These are phyloP conservation scores for Scleroderma bovista DNA, from an alignment of 768 basidiomycete species.

Conservation along the genomic window DNA sequence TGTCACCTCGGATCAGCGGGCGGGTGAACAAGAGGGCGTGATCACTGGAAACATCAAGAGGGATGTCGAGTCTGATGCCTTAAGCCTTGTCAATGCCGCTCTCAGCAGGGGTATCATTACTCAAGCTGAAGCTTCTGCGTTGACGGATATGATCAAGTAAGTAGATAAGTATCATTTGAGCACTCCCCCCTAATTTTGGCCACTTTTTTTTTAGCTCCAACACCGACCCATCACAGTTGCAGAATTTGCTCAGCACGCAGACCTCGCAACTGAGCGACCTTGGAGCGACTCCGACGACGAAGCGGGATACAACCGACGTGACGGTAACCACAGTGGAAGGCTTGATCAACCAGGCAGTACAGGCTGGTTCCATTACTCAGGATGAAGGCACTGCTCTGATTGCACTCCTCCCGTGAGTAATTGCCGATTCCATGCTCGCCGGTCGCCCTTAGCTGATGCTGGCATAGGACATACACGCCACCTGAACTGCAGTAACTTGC, in stretches of 20 bases:
- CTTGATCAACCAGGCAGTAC: slow-evolving; percentile 1
- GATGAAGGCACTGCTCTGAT: not conserved
- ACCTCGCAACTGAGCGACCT: not conserved
- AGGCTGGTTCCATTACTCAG: slow-evolving; percentile 1
- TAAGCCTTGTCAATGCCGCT: slow-evolving; percentile 57
- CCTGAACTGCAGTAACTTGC: not conserved
- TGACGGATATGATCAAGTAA: slow-evolving; percentile 1
- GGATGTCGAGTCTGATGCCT: slow-evolving; percentile 22
- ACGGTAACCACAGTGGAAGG: not conserved
- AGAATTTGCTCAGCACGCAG: not conserved
- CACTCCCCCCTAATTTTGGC: too few species aligned
- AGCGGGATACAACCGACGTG: not conserved
- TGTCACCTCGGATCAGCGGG: not conserved
- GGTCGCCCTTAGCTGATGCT: not conserved
- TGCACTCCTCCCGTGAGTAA: not conserved
- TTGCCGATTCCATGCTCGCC: not conserved
- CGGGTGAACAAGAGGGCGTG: not conserved
- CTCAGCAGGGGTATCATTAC: slow-evolving; percentile 60
- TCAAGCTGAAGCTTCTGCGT: not conserved
- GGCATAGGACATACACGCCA: not conserved
- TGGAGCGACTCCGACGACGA: not conserved
- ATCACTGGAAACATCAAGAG: not conserved
- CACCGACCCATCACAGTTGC: not conserved
- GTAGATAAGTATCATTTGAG: not conserved
- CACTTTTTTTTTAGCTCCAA: not conserved